Percentiles rank a stretch among this genome's conserved stretches.
Evolutionary conservation across 768 basidiomycete species (phyloP).

Genomic region (Boletus rufocinnamomeus): DNA sequence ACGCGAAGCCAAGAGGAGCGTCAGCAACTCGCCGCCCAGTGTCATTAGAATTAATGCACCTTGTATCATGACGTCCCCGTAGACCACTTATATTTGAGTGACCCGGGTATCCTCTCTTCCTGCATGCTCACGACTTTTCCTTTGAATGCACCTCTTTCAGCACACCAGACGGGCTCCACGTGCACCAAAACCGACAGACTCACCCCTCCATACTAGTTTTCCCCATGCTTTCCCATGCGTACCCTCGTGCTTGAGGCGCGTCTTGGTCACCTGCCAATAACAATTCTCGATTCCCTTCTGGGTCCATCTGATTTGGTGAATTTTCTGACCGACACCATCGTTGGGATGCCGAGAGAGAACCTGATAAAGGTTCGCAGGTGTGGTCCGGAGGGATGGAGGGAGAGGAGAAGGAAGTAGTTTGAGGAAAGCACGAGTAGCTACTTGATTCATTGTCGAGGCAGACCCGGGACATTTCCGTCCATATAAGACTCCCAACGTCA

Average conservation of each 20-base stretch:
- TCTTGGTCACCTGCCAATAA: slow-evolving; percentile 76
- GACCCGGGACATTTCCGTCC: neutral
- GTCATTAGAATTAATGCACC: slow-evolving; percentile 4
- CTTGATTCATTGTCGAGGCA: slow-evolving; percentile 26
- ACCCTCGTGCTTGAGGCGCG: slow-evolving; percentile 71
- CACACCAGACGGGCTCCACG: neutral
- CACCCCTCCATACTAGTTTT: slow-evolving; percentile 75
- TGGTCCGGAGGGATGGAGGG: slow-evolving; percentile 58
- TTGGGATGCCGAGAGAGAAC: slow-evolving; percentile 67
- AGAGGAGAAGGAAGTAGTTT: slow-evolving; percentile 58
- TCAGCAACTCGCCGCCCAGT: slow-evolving; percentile 2
- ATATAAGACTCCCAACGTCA: no score
- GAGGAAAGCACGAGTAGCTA: slow-evolving; percentile 41
- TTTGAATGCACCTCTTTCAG: slow-evolving; percentile 30
- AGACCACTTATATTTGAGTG: slow-evolving; percentile 74
- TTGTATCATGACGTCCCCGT: slow-evolving; percentile 44
- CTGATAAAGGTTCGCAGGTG: slow-evolving; percentile 69
- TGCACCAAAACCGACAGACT: slow-evolving; percentile 24
- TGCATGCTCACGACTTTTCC: slow-evolving; percentile 60
- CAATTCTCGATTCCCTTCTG: slow-evolving; percentile 64
- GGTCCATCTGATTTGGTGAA: slow-evolving; percentile 76
- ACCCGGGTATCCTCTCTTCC: slow-evolving; percentile 67
- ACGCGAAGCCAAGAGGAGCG: neutral
- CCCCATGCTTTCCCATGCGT: slow-evolving; percentile 86
- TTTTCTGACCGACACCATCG: slow-evolving; percentile 65